Percentiles rank a stretch among this genome's conserved stretches.
These are phyloP conservation scores for Platanus orientalis DNA, from an alignment of 164 flowering plant species.

Conservation along the genomic window DNA sequence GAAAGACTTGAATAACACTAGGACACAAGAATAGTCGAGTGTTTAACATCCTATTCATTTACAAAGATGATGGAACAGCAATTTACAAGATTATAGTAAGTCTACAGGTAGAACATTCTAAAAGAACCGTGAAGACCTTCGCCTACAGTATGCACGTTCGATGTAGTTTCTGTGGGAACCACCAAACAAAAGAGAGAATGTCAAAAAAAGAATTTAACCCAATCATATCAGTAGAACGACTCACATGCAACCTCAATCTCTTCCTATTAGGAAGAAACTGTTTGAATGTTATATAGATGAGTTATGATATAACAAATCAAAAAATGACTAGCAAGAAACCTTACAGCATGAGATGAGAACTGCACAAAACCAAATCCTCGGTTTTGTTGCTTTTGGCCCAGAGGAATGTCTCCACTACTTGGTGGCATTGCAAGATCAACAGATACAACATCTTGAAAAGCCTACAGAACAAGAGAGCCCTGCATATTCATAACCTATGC, in stretches of 20 bases:
- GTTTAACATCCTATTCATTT: no score
- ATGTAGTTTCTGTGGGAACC: constrained; percentile 8
- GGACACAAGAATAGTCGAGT: no score
- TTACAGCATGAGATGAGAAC: constrained; percentile 43
- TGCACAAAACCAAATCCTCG: constrained; percentile 43
- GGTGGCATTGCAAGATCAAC: constrained; percentile 33
- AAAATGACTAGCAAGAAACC: constrained; percentile 12
- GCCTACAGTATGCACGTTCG: constrained; percentile 1
- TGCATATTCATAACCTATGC: background rate
- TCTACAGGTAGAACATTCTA: no score
- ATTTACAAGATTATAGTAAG: no score
- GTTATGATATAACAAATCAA: no score
- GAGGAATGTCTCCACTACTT: constrained; percentile 9
- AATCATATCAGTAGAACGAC: no score
- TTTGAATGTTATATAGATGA: no score
- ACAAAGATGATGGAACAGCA: no score
- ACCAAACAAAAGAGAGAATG: constrained; percentile 5
- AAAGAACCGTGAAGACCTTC: no score
- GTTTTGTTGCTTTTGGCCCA: constrained; percentile 27
- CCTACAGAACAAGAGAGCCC: constrained; percentile 18
- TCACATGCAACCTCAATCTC: no score
- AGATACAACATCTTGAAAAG: constrained; percentile 35
- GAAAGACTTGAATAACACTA: no score
- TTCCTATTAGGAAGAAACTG: no score
- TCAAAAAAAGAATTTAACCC: constrained; percentile 1